Evolutionary conservation across 2,329 filamentous ascomycete species (phyloP).

Genomic region (Trichoderma oligosporum): DNA sequence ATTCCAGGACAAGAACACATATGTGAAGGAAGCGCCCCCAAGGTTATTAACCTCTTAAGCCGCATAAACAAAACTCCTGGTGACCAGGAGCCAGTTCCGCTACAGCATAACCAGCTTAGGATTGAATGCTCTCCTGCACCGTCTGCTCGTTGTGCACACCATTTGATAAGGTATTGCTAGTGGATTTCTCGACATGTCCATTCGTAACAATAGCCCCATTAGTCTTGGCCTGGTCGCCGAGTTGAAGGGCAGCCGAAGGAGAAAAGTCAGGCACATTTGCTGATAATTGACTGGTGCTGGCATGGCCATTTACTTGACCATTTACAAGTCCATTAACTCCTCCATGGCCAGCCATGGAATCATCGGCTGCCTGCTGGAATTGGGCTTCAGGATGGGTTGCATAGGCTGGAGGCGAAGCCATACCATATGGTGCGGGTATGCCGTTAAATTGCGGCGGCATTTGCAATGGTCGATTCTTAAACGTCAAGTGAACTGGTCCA

Average conservation of each 20-base stretch:
- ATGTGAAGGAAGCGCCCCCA: slow-evolving; percentile 1
- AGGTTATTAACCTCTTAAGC: not conserved
- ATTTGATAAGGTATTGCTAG: not conserved
- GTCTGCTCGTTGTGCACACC: slow-evolving; percentile 15
- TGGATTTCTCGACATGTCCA: slow-evolving; percentile 14
- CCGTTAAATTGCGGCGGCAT: slow-evolving; percentile 32
- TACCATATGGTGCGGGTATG: slow-evolving; percentile 32
- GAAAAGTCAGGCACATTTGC: slow-evolving; percentile 41
- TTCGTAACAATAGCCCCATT: slow-evolving; percentile 5
- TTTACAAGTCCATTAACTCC: slow-evolving; percentile 33
- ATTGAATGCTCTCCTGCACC: not conserved
- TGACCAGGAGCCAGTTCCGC: not conserved
- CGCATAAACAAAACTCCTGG: not conserved
- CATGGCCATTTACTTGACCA: slow-evolving; percentile 26
- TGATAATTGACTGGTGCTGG: slow-evolving; percentile 35
- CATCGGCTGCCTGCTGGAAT: slow-evolving; percentile 34
- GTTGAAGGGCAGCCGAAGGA: slow-evolving; percentile 29
- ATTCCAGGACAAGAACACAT: not conserved
- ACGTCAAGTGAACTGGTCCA: slow-evolving; percentile 50
- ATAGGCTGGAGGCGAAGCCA: slow-evolving; percentile 31
- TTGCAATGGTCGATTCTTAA: slow-evolving; percentile 34
- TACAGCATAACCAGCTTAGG: not conserved
- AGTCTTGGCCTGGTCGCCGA: slow-evolving; percentile 4
- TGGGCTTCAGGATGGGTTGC: slow-evolving; percentile 27
- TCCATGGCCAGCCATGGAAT: slow-evolving; percentile 36